Conservation (phyloP, 2,329 filamentous ascomycete species). For the Nemania sp. region DNA sequence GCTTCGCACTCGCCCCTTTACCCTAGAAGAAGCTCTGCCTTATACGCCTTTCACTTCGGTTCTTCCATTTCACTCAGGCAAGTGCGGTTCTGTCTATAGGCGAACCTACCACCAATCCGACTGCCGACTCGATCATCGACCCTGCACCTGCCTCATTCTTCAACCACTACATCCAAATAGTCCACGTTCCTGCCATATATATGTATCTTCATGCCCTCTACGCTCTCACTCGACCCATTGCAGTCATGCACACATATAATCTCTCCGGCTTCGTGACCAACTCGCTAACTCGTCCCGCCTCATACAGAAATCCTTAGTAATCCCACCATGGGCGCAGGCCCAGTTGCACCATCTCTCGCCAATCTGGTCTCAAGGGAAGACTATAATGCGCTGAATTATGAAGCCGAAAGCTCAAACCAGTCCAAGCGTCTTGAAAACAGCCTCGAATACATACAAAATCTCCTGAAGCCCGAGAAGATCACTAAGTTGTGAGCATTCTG, state of each 20-base stretch:
- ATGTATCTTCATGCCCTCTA: no score
- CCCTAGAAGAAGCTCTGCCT: slow-evolving; percentile 76
- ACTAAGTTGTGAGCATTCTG: slow-evolving; percentile 63
- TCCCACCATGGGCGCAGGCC: slow-evolving; percentile 61
- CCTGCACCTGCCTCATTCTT: no score
- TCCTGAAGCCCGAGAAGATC: slow-evolving; percentile 72
- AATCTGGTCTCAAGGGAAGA: slow-evolving; percentile 56
- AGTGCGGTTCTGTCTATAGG: slow-evolving; percentile 32
- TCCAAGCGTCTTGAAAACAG: slow-evolving; percentile 71
- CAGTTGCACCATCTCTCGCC: slow-evolving; percentile 54
- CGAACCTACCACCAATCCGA: no score
- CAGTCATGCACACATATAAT: no score
- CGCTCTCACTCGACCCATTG: no score
- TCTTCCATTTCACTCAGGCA: slow-evolving; percentile 76
- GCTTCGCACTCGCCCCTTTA: slow-evolving; percentile 51
- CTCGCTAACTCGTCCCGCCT: slow-evolving; percentile 25
- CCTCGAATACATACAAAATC: slow-evolving; percentile 72
- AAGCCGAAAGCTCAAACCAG: slow-evolving; percentile 61
- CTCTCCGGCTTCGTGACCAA: no score
- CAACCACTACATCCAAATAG: no score
- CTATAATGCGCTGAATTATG: slow-evolving; percentile 71
- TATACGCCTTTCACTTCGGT: slow-evolving; percentile 82
- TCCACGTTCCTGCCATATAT: no score
- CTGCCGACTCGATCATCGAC: no score
- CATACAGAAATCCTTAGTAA: slow-evolving; percentile 67